A percentile compares a stretch with the other conserved stretches of the same genome.
phyloP scores from a whole-genome alignment of 1,284 basidiomycete genomes.

The Malassezia brasiliensis region DNA sequence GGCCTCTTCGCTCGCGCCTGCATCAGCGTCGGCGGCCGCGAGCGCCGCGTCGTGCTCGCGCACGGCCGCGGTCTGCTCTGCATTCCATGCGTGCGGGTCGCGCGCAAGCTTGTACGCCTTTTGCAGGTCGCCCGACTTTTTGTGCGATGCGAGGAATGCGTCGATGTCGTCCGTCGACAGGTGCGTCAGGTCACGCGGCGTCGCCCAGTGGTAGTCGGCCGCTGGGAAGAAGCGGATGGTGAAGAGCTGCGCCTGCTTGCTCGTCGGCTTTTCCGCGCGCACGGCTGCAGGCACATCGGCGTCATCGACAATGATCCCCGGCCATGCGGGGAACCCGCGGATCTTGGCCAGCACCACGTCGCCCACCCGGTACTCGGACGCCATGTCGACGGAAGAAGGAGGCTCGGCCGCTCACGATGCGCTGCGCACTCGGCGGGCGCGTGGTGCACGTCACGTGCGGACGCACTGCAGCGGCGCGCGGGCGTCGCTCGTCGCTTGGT shows the following conservation, averaged over 20 bases:
- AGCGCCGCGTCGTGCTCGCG: constrained; percentile 23
- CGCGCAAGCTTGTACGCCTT: constrained; percentile 72
- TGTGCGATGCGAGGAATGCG: constrained; percentile 67
- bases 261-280: constrained; percentile 59
- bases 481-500: neutral
- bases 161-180: constrained; percentile 73
- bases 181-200: constrained; percentile 68
- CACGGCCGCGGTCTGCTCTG: constrained; percentile 31
- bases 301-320: constrained; percentile 72
- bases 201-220: constrained; percentile 81
- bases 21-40: constrained; percentile 58
- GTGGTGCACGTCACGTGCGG: neutral
- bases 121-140: constrained; percentile 66
- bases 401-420: neutral
- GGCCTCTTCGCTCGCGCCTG: constrained; percentile 56
- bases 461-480: neutral
- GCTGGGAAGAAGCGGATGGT: constrained; percentile 79
- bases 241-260: constrained; percentile 63
- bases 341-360: constrained; percentile 86
- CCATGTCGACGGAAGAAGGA: neutral
- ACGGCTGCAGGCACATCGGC: constrained; percentile 58
- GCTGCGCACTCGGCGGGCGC: neutral
- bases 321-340: constrained; percentile 88
- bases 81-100: constrained; percentile 58
- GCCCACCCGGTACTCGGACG: constrained; percentile 44